phyloP scores from a whole-genome alignment of 176 grass and related monocot genomes.

The sorghum (Sorghum bicolor) region Sorghum_bicolor_NCBIv3 NC_012872.2:70454001-70454500 shows the following conservation, averaged over 20 bases:
- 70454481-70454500: conserved; percentile 33
- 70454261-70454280: conserved; percentile 30
- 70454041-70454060: conserved; percentile 17
- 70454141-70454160: conserved; percentile 4
- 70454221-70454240: background rate
- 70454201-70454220: background rate
- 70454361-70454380: background rate
- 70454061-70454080: background rate
- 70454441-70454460: conserved; percentile 42
- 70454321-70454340: conserved; percentile 35
- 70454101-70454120: background rate
- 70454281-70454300: conserved; percentile 33
- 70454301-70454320: conserved; percentile 18
- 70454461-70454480: conserved; percentile 31
- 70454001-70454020: conserved; percentile 40
- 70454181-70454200: background rate
- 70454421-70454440: conserved; percentile 50
- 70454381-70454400: conserved; percentile 11
- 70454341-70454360: background rate
- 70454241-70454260: conserved; percentile 8
- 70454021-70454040: conserved; percentile 29
- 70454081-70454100: background rate
- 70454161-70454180: background rate
- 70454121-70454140: background rate
- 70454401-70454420: background rate